Base-by-base conservation (phyloP, 768 basidiomycete genomes). In the Scleroderma citrinum region DNA sequence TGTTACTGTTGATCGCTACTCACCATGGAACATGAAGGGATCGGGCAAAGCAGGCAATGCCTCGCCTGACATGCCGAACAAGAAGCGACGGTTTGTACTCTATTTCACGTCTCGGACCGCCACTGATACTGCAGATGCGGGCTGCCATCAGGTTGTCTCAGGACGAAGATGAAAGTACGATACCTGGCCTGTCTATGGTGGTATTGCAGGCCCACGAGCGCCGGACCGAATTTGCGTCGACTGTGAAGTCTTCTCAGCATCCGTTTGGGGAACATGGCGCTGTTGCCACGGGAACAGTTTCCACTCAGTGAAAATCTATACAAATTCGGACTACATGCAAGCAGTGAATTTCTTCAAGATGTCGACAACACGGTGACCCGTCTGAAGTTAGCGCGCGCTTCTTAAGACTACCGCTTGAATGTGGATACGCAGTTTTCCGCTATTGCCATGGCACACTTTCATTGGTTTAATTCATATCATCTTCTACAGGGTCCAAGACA, bases 1-100 rank as follows among this genome's bases (percentile, higher is more conserved):
- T 48, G 51, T 54, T 48, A 32, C 36, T 37, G 12, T 60, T 48
- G 14, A 52, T 49, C 46, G 40, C 56, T 46, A 52, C 63, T 63
- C 55, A 69, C 65, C 53, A 66, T 68, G 69, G 49, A 29, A 56
- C 41, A 38, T 61, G 62, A 78, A 87, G 83, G 78, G 72, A 44
- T 65, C 73, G 36, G 76, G 79, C 58, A 86, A 85, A 59, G 77
- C 82, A 29, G 75, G 67, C 54, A 75, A 83, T 52, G 69, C 76
- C 5, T 81, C 83, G 6, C 77, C 83, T 10, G 85, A 87, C 51
- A 71, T 80, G 69, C 85, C 86, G n/a, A 83, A 83, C 61, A 88
- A 88, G 75, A 85, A 83, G 64, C 78, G 80, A 80, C 83, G 84
- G 85, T 87, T 71, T 70, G 82, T 82, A 59, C 58, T 59, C 62